These are phyloP conservation scores for Exserohilum turcica DNA, from an alignment of 2,329 filamentous ascomycete species.

Conservation along the genomic window DNA sequence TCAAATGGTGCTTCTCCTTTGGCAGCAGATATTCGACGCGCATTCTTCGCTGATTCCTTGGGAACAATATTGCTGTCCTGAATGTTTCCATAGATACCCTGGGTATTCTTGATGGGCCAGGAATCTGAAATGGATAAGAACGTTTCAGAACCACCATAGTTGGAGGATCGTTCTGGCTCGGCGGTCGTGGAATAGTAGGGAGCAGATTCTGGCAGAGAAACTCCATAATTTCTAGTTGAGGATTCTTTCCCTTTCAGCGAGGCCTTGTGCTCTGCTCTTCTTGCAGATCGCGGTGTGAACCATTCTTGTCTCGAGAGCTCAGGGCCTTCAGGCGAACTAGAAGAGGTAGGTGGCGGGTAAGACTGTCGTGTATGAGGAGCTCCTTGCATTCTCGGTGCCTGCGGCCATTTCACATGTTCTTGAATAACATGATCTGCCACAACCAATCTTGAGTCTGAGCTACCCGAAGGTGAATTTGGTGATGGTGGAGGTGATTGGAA, in stretches of 20 bases:
- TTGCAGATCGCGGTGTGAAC: constrained; percentile 23
- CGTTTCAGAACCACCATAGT: no score
- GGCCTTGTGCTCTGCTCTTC: constrained; percentile 4
- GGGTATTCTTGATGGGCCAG: no score
- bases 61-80: no score
- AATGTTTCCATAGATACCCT: no score
- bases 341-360: background rate
- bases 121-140: no score
- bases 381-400: background rate
- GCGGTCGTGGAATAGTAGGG: no score
- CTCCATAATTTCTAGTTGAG: no score
- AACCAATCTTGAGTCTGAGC: background rate
- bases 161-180: no score
- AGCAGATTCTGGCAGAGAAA: no score
- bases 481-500: constrained; percentile 15
- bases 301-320: constrained; percentile 14
- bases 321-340: constrained; percentile 5
- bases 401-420: constrained; percentile 8
- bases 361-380: background rate
- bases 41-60: no score
- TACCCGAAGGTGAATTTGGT: background rate
- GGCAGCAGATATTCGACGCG: no score
- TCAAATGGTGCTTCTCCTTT: no score
- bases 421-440: background rate
- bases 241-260: background rate